A percentile compares a stretch with the other conserved stretches of the same genome.
Conservation (phyloP, 1,139 yeast species). For the Kodamaea anthophila region DNA sequence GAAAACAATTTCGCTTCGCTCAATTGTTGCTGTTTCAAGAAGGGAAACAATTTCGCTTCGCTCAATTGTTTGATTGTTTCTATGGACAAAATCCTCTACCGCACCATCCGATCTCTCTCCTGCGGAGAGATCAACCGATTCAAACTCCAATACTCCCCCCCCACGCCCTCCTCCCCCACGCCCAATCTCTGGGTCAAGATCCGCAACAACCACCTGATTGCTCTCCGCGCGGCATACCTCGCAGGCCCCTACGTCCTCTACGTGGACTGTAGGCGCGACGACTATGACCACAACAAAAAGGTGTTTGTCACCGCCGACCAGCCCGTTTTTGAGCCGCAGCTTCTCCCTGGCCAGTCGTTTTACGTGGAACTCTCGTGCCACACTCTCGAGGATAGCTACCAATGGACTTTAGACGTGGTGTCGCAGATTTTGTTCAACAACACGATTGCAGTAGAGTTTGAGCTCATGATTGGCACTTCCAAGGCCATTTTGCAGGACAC, state of each 20-base stretch:
- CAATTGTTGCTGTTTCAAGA: too few species aligned
- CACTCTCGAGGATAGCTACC: conserved; percentile 29
- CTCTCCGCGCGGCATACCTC: conserved; percentile 80
- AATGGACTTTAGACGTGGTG: conserved; percentile 81
- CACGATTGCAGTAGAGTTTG: conserved; percentile 65
- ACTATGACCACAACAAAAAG: conserved; percentile 49
- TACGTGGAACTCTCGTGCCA: conserved; percentile 21
- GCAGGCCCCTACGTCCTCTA: conserved; percentile 90
- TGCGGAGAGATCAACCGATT: conserved; percentile 37
- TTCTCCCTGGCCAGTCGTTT: conserved; percentile 23
- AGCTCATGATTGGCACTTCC: conserved; percentile 53
- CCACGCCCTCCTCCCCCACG: conserved; percentile 10
- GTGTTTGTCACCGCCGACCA: conserved; percentile 64
- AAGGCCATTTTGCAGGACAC: conserved; percentile 38
- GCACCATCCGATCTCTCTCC: conserved; percentile 28
- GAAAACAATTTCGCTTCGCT: too few species aligned
- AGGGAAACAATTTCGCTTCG: too few species aligned
- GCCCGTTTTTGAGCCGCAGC: conserved; percentile 62
- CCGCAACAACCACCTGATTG: conserved; percentile 65
- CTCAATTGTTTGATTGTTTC: too few species aligned
- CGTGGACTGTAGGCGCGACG: conserved; percentile 68
- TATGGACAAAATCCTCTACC: conserved; percentile 18
- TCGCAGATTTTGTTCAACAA: conserved; percentile 78
- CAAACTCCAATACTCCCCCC: conserved; percentile 28
- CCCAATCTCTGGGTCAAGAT: conserved; percentile 53